These are phyloP conservation scores for Lentinus tigrinus DNA, from an alignment of 768 basidiomycete species.

Conservation along the genomic window DNA sequence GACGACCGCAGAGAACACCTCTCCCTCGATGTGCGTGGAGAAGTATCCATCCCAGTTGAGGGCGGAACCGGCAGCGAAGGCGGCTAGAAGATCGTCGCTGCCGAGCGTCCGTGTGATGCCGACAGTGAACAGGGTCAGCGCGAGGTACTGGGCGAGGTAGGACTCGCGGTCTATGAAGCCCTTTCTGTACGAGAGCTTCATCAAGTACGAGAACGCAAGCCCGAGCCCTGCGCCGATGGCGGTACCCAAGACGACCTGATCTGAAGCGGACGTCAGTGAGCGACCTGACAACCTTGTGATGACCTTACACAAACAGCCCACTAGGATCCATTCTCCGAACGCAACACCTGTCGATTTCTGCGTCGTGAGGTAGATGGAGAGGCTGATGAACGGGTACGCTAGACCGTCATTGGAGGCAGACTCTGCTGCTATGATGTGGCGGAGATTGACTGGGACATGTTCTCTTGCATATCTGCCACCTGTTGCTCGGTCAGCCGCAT, in stretches of 20 bases:
- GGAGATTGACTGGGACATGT: conserved; percentile 72
- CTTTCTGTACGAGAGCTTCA: conserved; percentile 64
- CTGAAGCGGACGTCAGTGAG: conserved; percentile 33
- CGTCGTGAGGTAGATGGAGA: conserved; percentile 83
- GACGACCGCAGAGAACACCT: conserved; percentile 86
- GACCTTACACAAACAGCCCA: conserved; percentile 76
- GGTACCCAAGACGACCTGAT: conserved; percentile 81
- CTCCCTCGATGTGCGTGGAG: conserved; percentile 76
- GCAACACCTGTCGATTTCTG: conserved; percentile 64
- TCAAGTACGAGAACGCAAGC: conserved; percentile 62
- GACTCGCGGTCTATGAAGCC: conserved; percentile 79
- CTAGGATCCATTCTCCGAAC: conserved; percentile 80
- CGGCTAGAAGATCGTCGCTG: conserved; percentile 85
- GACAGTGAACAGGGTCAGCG: conserved; percentile 68
- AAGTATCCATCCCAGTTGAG: conserved; percentile 92
- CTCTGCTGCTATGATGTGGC: conserved; percentile 83
- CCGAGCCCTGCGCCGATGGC: conserved; percentile 61
- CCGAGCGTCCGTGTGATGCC: conserved; percentile 82
- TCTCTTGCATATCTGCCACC: conserved; percentile 69
- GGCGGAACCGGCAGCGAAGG: conserved; percentile 85
- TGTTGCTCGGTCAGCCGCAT: conserved; percentile 23
- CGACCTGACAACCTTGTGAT: neutral
- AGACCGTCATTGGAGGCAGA: conserved; percentile 95
- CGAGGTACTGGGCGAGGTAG: conserved; percentile 82
- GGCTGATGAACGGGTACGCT: conserved; percentile 87